A percentile compares a stretch with the other conserved stretches of the same genome.
phyloP scores from a whole-genome alignment of 78 protist genomes.

The Bodo saltans region DNA sequence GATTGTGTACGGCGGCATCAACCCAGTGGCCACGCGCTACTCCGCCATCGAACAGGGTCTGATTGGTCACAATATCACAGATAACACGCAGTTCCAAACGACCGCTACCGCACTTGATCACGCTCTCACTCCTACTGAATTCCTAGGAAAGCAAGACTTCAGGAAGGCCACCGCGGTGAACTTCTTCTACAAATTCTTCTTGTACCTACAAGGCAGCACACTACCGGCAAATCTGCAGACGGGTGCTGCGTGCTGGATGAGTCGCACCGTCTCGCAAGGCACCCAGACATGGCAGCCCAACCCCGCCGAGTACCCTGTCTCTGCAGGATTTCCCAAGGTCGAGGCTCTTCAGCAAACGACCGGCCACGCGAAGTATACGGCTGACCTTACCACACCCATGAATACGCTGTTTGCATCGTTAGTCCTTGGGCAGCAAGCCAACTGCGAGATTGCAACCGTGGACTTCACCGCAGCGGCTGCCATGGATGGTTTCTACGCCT shows the following conservation, averaged over 20 bases:
- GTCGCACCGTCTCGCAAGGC: slow-evolving; percentile 19
- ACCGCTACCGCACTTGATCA: neutral
- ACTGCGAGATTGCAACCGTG: slow-evolving; percentile 39
- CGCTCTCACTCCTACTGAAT: neutral
- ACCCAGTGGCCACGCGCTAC: neutral
- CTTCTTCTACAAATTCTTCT: slow-evolving; percentile 42
- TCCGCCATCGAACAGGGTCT: neutral
- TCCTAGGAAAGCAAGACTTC: neutral
- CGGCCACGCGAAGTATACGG: slow-evolving; percentile 39
- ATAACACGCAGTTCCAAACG: neutral
- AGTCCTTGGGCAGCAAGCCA: slow-evolving; percentile 47
- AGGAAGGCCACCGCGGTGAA: neutral
- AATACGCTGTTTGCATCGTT: slow-evolving; percentile 51
- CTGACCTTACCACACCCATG: slow-evolving; percentile 22
- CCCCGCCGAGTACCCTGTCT: slow-evolving; percentile 11
- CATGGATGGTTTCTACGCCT: slow-evolving; percentile 23
- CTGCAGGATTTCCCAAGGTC: slow-evolving; percentile 8
- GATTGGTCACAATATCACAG: neutral
- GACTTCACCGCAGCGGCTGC: slow-evolving; percentile 38
- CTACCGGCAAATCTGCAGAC: slow-evolving; percentile 10
- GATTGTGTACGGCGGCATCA: neutral
- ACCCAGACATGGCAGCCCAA: neutral
- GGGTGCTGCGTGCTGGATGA: neutral
- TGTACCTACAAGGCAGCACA: neutral
- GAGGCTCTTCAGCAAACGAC: neutral